Evolutionary conservation across 805 yeast genomes (phyloP).

Genomic region (Lipomyces sp.): DNA sequence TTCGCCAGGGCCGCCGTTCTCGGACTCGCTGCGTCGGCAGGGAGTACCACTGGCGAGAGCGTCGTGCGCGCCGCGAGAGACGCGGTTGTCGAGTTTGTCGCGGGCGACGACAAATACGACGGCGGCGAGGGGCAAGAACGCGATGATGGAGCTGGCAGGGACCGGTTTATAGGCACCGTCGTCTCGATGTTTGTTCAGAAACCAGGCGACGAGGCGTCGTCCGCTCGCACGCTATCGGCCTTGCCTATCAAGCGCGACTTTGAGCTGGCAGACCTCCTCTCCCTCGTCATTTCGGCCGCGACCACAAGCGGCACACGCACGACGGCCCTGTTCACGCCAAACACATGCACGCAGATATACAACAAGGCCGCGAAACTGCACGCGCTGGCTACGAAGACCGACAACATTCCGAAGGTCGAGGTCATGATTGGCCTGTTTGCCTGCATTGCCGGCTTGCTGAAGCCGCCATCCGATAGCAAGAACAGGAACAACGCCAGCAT

Average conservation of each 20-base stretch:
- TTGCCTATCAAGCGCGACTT: slow-evolving; percentile 10
- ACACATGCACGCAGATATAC: slow-evolving; percentile 3
- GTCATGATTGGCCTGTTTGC: slow-evolving; percentile 2
- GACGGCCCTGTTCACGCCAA: not conserved
- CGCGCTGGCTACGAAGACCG: slow-evolving; percentile 9
- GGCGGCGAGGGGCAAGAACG: no score
- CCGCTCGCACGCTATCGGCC: not conserved
- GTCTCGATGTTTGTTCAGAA: slow-evolving; percentile 3
- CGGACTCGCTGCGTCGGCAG: slow-evolving; percentile 18
- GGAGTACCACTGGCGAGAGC: slow-evolving; percentile 21
- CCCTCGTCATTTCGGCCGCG: slow-evolving; percentile 6
- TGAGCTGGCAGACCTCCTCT: slow-evolving; percentile 14
- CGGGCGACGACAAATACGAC: not conserved
- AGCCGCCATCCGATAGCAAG: no score
- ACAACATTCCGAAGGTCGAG: not conserved
- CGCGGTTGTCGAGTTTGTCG: slow-evolving; percentile 5
- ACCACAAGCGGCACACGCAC: not conserved
- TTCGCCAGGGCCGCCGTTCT: slow-evolving; percentile 1
- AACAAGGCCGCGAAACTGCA: slow-evolving; percentile 17
- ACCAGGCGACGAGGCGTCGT: not conserved
- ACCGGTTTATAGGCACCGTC: not conserved
- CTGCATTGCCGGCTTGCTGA: not conserved
- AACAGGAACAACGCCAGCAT: no score
- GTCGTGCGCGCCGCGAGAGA: slow-evolving; percentile 23
- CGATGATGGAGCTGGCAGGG: no score